These are phyloP conservation scores for Pulveroboletus sp. DNA, from an alignment of 768 basidiomycete genomes.

Conservation along the genomic window DNA sequence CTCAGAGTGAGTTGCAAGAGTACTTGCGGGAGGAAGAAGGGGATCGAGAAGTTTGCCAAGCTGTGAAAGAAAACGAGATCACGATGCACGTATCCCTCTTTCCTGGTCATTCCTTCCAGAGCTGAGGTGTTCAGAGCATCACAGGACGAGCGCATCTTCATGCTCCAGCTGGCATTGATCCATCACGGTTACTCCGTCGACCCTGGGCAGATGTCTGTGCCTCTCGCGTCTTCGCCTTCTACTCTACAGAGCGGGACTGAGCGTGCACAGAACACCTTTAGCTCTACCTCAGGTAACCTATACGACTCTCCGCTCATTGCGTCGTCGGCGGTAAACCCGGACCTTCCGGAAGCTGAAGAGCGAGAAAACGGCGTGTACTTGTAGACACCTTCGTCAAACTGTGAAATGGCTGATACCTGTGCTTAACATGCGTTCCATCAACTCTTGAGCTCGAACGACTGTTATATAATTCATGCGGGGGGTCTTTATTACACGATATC, in stretches of 20 bases:
- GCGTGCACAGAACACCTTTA: conserved; percentile 1
- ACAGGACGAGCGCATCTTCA: conserved; percentile 70
- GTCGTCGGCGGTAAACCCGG: neutral
- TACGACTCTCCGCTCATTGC: conserved; percentile 1
- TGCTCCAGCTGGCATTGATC: conserved; percentile 59
- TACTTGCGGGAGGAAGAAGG: conserved; percentile 36
- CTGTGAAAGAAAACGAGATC: conserved; percentile 63
- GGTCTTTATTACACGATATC: neutral
- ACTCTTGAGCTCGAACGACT: neutral
- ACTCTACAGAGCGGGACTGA: neutral
- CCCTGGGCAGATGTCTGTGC: conserved; percentile 10
- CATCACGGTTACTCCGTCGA: conserved; percentile 54
- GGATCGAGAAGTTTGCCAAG: conserved; percentile 57
- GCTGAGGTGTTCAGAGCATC: conserved; percentile 50
- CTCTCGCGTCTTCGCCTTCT: neutral
- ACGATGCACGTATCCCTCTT: conserved; percentile 56
- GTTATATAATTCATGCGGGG: neutral
- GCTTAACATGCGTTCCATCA: neutral
- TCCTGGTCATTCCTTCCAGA: conserved; percentile 6
- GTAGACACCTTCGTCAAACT: conserved; percentile 11
- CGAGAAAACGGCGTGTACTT: conserved; percentile 24
- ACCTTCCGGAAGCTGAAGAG: neutral
- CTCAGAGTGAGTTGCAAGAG: conserved; percentile 54
- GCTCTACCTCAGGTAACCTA: conserved; percentile 13
- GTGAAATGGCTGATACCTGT: no score